Evolutionary conservation across 768 basidiomycete genomes (phyloP), one percentile per base, ranked within the genome.

Genomic region (Lepiota venenata): DNA sequence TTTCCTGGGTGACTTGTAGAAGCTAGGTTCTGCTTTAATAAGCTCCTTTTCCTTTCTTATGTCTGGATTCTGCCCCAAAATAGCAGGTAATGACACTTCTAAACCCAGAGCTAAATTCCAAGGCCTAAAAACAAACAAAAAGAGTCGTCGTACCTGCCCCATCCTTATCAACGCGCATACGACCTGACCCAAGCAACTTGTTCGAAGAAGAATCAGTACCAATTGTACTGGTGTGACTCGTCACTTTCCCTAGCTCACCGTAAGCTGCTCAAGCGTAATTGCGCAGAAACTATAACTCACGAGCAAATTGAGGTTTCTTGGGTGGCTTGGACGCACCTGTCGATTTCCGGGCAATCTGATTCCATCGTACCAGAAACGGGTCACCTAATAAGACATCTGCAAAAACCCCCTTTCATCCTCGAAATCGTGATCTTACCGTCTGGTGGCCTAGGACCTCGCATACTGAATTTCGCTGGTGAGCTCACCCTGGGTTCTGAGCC

Each of bases 271-370:
- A 47, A 18, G 29, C 20, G 0, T 4, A 21, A 3, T 0, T 20
- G 9, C 32, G 29, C 16, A 3, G 18, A 29, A 11, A 15, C 5
- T n/a, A 16, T 2, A 9, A 55, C 53, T 48, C 18, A 48, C 53
- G 46, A 42, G 48, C 39, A 43, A 55, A 48, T 4, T 42, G 40
- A 21, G 15, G 14, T 15, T 32, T 47, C 20, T 42, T 55, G 6
- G 29, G 29, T 3, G 40, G 46, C 20, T 42, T 47, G 15, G 25
- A 43, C 21, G 29, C 39, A 15, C 27, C 47, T 15, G 15, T 37
- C 3, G 53, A 41, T 11, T 55, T 55, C 3, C 53, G 37, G 16
- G 53, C 53, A 41, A 55, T 2, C 10, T 55, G 53, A 14, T 39
- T 36, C 8, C 35, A 12, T n/a, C 45, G 9, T 10, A 45, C 27